Evolutionary conservation across 2,329 filamentous ascomycete species (phyloP), one percentile per base, ranked within the genome.

Genomic region (Diaporthe destruens): DNA sequence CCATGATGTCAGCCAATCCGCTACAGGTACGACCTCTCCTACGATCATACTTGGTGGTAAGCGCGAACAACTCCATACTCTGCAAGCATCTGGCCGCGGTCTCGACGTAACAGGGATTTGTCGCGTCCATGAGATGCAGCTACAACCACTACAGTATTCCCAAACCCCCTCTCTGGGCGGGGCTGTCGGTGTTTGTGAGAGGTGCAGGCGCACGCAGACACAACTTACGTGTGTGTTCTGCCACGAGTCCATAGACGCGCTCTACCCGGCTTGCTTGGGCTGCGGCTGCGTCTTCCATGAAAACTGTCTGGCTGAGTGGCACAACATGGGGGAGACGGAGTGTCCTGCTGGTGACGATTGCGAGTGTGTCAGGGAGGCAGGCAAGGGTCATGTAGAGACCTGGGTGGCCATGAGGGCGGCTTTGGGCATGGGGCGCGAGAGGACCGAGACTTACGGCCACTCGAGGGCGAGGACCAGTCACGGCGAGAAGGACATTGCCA

Each of bases 341-440:
- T 92, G 90, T 71, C 89, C 90, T 0, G 90, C 89, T 0, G 90
- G 90, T 1, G 90, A 92, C 77, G 90, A 92, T 77, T 92, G 90
- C 77, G 84, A 88, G 72, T 92, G 90, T 76, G 84, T 87, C 0
- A 84, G 87, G 18, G 87, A 91, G 74, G 89, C 90, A 1, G 84
- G 82, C 71, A 85, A 83, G 59, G 89, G 88, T 0, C 84, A 89
- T 53, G 86, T 91, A 11, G 90, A 91, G 79, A 89, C 87, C 25
- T 91, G 90, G 87, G 86, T 87, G 0, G 89, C 88, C 3, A 84
- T 89, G 80, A 84, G 85, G 78, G 85, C 84, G 0, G 83, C 84
- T 20, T 29, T 66, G 29, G 61, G 61, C 20, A 75, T 84, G 39
- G 81, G 81, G 6, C 68, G 79, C 32, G 74, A 71, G 25, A 65